Conservation (phyloP, 2,329 filamentous ascomycete species). For the Trichophaea hybrida region DNA sequence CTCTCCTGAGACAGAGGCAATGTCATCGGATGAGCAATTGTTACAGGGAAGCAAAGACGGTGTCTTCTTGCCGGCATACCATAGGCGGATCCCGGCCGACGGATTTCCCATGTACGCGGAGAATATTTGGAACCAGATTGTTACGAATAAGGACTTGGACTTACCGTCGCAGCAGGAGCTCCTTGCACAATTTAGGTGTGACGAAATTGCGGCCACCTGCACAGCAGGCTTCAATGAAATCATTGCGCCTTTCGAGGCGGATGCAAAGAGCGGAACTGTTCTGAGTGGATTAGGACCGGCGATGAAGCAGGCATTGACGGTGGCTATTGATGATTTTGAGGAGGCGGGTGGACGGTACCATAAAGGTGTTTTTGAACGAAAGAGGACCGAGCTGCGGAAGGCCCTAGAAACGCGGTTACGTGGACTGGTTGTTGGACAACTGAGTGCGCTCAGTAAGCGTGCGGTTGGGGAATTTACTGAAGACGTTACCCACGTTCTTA, state of each 20-base stretch:
- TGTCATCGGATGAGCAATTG: conserved; percentile 37
- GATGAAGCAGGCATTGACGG: conserved; percentile 57
- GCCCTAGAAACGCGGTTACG: conserved; percentile 86
- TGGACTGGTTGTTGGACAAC: conserved; percentile 72
- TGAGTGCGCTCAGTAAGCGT: conserved; percentile 75
- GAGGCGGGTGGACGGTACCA: conserved; percentile 86
- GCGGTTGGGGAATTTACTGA: conserved; percentile 76
- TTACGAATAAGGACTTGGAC: conserved; percentile 96
- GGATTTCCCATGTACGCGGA: conserved; percentile 91
- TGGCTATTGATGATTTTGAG: conserved; percentile 72
- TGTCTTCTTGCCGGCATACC: conserved; percentile 85
- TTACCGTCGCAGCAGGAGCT: conserved; percentile 93
- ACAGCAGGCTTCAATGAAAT: conserved; percentile 66
- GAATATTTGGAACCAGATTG: conserved; percentile 95
- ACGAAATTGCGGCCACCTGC: conserved; percentile 88
- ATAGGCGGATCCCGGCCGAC: conserved; percentile 87
- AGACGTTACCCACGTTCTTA: conserved; percentile 73
- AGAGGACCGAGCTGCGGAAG: conserved; percentile 66
- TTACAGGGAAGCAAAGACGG: conserved; percentile 46
- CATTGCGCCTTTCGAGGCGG: conserved; percentile 73
- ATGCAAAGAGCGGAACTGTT: conserved; percentile 59
- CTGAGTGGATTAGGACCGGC: conserved; percentile 58
- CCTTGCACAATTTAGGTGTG: conserved; percentile 90
- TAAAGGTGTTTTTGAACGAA: conserved; percentile 83
- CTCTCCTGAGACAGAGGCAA: conserved; percentile 37